Evolutionary conservation across 192 early-diverging fungal species (phyloP).

Genomic region (Linnemannia hyalina): DNA sequence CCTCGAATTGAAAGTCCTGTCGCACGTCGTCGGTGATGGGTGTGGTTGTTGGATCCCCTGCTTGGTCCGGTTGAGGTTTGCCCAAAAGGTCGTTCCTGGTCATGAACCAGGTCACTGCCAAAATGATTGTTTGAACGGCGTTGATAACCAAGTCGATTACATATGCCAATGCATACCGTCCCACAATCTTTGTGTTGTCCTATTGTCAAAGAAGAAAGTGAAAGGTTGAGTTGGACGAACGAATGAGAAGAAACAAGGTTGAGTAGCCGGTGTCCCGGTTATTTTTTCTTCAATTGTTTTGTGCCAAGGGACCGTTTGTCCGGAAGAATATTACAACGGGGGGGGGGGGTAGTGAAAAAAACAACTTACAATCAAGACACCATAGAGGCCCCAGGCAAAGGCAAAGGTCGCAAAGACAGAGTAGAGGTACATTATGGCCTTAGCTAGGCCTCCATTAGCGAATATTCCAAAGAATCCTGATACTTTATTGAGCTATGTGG

Average conservation of each 20-base stretch:
- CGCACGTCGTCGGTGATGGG: conserved; percentile 52
- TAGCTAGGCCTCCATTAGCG: conserved; percentile 42
- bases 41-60: conserved; percentile 10
- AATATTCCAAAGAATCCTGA: conserved; percentile 59
- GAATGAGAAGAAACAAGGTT: not conserved
- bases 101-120: conserved; percentile 52
- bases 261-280: not conserved
- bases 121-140: conserved; percentile 39
- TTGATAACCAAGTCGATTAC: conserved; percentile 48
- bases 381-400: conserved; percentile 54
- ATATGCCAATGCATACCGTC: conserved; percentile 48
- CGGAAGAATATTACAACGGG: not conserved
- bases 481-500: conserved; percentile 47
- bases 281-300: not conserved
- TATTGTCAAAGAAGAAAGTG: not conserved
- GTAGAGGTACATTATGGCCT: conserved; percentile 51
- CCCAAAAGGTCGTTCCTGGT: conserved; percentile 46
- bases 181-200: conserved; percentile 51
- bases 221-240: not conserved
- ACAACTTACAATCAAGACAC: conserved; percentile 45
- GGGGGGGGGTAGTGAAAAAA: not conserved
- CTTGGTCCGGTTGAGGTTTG: conserved; percentile 33
- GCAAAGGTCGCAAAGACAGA: conserved; percentile 54
- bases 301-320: not conserved
- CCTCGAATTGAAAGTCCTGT: conserved; percentile 50